Evolutionary conservation across 2,329 filamentous ascomycete genomes (phyloP).

Genomic region (Diaporthe helianthi): DNA sequence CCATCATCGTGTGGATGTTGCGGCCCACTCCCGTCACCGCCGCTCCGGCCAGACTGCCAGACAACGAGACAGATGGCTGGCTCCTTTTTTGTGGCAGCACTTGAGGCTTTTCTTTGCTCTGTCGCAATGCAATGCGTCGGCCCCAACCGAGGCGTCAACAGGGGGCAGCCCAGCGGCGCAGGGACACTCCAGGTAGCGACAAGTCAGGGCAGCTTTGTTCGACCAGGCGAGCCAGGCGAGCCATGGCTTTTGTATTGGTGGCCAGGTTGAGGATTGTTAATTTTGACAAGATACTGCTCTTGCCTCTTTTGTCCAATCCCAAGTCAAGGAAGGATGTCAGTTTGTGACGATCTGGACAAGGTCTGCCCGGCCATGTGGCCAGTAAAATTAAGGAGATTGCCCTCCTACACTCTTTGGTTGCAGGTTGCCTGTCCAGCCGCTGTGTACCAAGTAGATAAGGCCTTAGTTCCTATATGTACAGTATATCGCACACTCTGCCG

Average conservation of each 20-base stretch:
- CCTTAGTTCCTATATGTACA: constrained; percentile 17
- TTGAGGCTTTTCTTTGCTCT: constrained; percentile 11
- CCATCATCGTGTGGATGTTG: background rate
- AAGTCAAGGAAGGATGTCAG: background rate
- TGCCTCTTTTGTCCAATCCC: constrained; percentile 23
- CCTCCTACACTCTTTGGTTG: constrained; percentile 15
- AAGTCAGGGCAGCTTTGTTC: background rate
- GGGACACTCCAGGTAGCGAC: background rate
- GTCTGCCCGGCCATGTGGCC: constrained; percentile 24
- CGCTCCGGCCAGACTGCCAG: background rate
- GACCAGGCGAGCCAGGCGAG: background rate
- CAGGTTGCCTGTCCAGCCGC: constrained; percentile 17
- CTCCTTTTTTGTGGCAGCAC: background rate
- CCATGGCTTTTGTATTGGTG: background rate
- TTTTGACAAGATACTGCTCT: constrained; percentile 22
- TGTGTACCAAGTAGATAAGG: too few species aligned
- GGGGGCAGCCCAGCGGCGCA: background rate
- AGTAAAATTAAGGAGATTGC: constrained; percentile 27
- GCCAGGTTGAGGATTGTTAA: constrained; percentile 1
- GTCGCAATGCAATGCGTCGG: constrained; percentile 2
- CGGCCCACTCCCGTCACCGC: constrained; percentile 12
- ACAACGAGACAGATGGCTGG: constrained; percentile 1
- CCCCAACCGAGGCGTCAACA: constrained; percentile 18
- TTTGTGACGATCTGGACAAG: constrained; percentile 13
- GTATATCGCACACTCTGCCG: constrained; percentile 9